These are phyloP conservation scores for Myriosclerotinia duriaeana DNA, from an alignment of 2,329 filamentous ascomycete species.

Conservation along the genomic window DNA sequence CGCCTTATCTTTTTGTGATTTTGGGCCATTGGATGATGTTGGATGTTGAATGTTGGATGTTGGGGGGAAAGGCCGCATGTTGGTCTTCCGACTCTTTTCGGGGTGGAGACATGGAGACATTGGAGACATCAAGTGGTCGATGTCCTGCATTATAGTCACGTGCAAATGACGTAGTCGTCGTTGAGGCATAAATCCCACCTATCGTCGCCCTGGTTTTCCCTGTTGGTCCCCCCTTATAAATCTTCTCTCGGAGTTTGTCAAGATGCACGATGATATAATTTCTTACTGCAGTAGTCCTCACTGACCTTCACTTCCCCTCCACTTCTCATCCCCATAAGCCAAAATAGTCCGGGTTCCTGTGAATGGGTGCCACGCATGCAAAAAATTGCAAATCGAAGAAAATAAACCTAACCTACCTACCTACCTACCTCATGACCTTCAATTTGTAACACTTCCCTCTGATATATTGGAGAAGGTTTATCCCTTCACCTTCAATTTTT, in stretches of 20 bases:
- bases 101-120: too few relatives aligned
- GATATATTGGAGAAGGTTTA: slow-evolving; percentile 3
- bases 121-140: not conserved
- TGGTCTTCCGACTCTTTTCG: not conserved
- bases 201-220: not conserved
- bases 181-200: not conserved
- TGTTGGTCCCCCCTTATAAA: not conserved
- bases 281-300: not conserved
- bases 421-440: slow-evolving; percentile 13
- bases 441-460: slow-evolving; percentile 2
- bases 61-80: too few relatives aligned
- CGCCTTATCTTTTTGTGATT: not conserved
- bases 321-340: not conserved
- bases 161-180: slow-evolving; percentile 9
- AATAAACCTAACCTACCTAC: too few relatives aligned
- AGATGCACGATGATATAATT: slow-evolving; percentile 13
- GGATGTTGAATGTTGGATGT: too few relatives aligned
- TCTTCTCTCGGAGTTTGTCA: not conserved
- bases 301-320: not conserved
- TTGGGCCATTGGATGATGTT: slow-evolving; percentile 2
- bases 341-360: not conserved
- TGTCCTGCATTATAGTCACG: not conserved
- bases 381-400: not conserved
- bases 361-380: slow-evolving; percentile 12
- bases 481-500: not conserved